Evolutionary conservation across 1,139 yeast species (phyloP).

Genomic region (Sugiyamaella sp.): DNA sequence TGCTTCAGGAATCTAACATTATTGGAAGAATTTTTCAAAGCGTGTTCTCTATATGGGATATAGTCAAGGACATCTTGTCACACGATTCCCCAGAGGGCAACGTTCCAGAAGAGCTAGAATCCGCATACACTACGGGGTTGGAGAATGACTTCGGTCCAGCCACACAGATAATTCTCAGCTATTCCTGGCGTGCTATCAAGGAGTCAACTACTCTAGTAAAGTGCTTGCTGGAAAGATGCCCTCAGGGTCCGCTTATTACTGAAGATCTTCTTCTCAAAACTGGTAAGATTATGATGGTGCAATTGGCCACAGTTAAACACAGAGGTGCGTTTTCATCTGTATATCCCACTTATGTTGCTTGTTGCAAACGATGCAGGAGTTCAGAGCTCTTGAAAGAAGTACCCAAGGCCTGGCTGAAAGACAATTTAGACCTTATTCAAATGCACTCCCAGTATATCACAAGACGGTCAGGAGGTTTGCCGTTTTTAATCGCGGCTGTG

Average conservation of each 20-base stretch:
- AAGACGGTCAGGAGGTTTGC: constrained; percentile 90
- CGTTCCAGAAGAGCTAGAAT: constrained; percentile 50
- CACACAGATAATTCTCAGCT: constrained; percentile 66
- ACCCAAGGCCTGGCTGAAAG: constrained; percentile 59
- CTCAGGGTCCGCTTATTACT: constrained; percentile 32
- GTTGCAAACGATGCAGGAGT: constrained; percentile 56
- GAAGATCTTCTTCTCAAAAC: constrained; percentile 42
- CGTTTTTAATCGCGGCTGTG: constrained; percentile 73
- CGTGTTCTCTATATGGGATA: constrained; percentile 54
- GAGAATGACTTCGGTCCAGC: constrained; percentile 53
- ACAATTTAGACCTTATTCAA: constrained; percentile 56
- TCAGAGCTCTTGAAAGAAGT: constrained; percentile 39
- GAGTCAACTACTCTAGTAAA: constrained; percentile 66
- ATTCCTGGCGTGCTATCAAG: constrained; percentile 84
- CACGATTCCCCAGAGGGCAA: constrained; percentile 72
- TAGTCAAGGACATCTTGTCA: constrained; percentile 58
- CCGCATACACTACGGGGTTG: constrained; percentile 42
- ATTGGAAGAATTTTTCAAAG: constrained; percentile 36
- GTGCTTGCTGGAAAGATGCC: constrained; percentile 44
- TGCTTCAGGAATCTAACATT: constrained; percentile 12
- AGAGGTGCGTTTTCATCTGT: constrained; percentile 91
- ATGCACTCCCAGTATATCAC: constrained; percentile 70
- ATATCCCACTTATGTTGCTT: constrained; percentile 71
- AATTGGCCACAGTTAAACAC: constrained; percentile 75
- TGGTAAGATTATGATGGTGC: constrained; percentile 62